Evolutionary conservation across 768 basidiomycete genomes (phyloP), one percentile per base, ranked within the genome.

Genomic region (Hemileccinum impolitum): DNA sequence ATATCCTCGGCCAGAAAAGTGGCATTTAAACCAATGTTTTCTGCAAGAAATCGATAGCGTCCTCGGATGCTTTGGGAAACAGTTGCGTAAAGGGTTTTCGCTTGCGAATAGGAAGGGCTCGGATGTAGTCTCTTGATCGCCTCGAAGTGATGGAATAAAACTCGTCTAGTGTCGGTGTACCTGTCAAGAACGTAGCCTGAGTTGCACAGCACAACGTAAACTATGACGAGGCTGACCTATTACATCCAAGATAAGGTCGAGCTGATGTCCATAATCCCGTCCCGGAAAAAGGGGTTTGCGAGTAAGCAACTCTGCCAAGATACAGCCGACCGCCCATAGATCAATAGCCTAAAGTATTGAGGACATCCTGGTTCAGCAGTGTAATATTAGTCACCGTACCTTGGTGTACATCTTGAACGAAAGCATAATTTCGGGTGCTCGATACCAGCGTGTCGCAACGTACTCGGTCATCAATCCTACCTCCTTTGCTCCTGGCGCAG

Each of bases 361-460:
- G 47, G 21, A 30, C 30, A 32, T 30, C 18, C 7, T 32, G 54
- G 55, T 21, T 53, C 47, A 36, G 53, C 23, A 53, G 52, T 39
- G 45, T 6, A 32, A 39, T 32, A 26, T 30, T 45, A 45, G 34
- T 19, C 30, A 32, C 23, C 53, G 17, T 54, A 81, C 84, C 74
- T 85, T 85, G 48, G 84, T 85, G 64, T 87, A 86, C 82, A 87
- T 87, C 72, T 91, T 90, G 80, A 93, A 94, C 3, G 87, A 90
- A 44, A 94, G 75, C 92, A 95, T 95, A 63, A 94, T 92, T 68
- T 95, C 93, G 0, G 91, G 91, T 0, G 93, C 92, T 41, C 90
- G 82, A 65, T 94, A 95, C 92, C 90, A 94, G 46, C 92, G 72
- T 45, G 93, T 94, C 2, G 92, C 91, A 45, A 95, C 92, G 59